These are phyloP conservation scores for Rhytidhysteron rufulum DNA, from an alignment of 2,329 filamentous ascomycete species.

Conservation along the genomic window DNA sequence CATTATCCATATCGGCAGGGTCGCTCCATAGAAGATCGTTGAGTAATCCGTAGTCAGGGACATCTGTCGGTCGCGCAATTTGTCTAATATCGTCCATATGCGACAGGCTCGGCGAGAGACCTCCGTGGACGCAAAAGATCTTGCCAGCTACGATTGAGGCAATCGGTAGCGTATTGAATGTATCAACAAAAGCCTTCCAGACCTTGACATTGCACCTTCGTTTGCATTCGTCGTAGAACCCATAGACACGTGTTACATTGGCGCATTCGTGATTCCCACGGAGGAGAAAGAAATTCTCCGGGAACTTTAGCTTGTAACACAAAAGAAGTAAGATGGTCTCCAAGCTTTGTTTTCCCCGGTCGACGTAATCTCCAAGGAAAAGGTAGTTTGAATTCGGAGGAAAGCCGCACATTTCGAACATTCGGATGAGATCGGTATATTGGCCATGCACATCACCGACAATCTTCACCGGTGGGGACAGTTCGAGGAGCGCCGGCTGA, in stretches of 20 bases:
- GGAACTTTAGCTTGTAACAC: conserved; percentile 96
- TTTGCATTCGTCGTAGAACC: conserved; percentile 98
- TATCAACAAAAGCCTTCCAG: conserved; percentile 97
- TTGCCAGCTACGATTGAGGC: conserved; percentile 96
- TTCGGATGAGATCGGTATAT: conserved; percentile 90
- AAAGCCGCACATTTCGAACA: conserved; percentile 99
- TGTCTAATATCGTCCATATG: conserved; percentile 99
- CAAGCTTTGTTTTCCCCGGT: conserved; percentile 90
- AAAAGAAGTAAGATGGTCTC: conserved; percentile 90
- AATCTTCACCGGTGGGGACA: conserved; percentile 94
- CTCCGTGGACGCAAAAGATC: conserved; percentile 96
- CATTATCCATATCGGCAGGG: conserved; percentile 94
- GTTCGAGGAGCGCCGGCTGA: conserved; percentile 86
- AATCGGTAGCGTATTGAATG: conserved; percentile 92
- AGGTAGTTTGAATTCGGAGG: conserved; percentile 88
- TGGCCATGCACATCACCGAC: conserved; percentile 96
- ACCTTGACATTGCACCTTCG: conserved; percentile 93
- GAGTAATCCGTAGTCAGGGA: conserved; percentile 91
- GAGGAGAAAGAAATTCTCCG: conserved; percentile 94
- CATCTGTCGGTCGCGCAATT: conserved; percentile 92
- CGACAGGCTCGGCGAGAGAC: conserved; percentile 82
- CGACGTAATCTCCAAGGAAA: conserved; percentile 94
- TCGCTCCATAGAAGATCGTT: conserved; percentile 98
- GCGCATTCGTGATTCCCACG: conserved; percentile 96
- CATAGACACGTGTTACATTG: conserved; percentile 92